Evolutionary conservation across 2,329 filamentous ascomycete species (phyloP), one percentile per base, ranked within the genome.

Genomic region (Fusarium setosum): DNA sequence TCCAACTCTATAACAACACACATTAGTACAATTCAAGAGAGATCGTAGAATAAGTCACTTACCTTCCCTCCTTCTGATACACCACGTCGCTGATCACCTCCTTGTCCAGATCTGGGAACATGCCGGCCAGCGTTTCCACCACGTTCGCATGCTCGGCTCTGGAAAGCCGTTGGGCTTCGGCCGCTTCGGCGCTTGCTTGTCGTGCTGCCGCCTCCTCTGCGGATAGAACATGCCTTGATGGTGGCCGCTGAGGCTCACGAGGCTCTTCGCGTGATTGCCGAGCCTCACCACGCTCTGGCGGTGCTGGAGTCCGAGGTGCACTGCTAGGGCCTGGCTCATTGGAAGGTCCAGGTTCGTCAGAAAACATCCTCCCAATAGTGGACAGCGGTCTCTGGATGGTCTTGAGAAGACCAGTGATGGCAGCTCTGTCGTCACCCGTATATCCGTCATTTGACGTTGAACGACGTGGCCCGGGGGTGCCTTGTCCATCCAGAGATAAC

Each of bases 1-100:
- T 35, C 92, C 92, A 72, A 96, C 92, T 78, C 92, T 94, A 70
- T 50, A 48, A 9, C 42, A 10, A 42, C 5, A 11, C 7, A 42
- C 21, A 11, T 68, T 62, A 68, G 42, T 17, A 20, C n/a, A 21
- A n/a, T 11, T 9, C 18, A 15, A n/a, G 45, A 6, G 15, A 13
- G 6, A 38, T 12, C 3, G 7, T 26, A 8, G 17, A 12, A 5
- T 17, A 57, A 2, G 24, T 40, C 17, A 86, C 92, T 81, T 78
- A 95, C 93, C 93, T 88, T 75, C 96, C 96, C 79, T 97, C 91
- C 80, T 99, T 97, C 81, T 96, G 89, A 76, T 95, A 90, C 23
- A 99, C 96, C 37, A 99, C 96, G 80, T 99, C 96, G 72, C 94
- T 94, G 74, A 99, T 98, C 34, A 99, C 87, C 47, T 99, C 96